Conservation (phyloP, 305 asterid species). For the Solanum hybrid region DNA sequence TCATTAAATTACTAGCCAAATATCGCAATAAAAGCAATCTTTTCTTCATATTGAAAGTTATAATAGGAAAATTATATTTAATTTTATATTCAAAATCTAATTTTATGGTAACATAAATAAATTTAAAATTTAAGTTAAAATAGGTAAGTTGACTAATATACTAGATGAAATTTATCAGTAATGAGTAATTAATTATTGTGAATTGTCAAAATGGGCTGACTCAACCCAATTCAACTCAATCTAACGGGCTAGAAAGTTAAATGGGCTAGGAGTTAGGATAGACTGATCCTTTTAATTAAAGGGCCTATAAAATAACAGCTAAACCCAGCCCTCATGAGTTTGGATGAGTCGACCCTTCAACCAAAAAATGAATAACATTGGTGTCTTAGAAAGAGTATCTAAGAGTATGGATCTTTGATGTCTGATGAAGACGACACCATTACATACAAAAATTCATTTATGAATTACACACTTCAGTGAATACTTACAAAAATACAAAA, state of each 20-base stretch:
- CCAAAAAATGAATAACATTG: neutral
- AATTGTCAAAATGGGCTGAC: neutral
- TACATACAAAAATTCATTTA: neutral
- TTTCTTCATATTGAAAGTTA: neutral
- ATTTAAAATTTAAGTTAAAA: neutral
- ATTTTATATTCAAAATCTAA: neutral
- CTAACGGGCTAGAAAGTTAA: neutral
- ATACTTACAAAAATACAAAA: neutral
- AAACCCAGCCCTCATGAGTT: neutral
- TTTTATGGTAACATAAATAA: neutral
- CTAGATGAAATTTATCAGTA: neutral
- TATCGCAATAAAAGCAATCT: neutral
- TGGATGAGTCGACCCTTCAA: neutral
- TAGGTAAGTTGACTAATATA: neutral
- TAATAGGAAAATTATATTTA: neutral
- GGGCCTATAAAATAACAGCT: neutral
- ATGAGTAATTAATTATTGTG: neutral
- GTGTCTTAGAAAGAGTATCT: neutral
- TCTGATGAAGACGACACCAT: neutral
- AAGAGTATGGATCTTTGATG: neutral
- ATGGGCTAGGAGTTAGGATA: neutral
- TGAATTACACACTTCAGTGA: neutral
- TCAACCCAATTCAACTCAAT: fast-evolving
- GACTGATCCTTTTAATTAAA: neutral
- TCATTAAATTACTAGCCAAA: neutral